Evolutionary conservation across 176 grass and related monocot genomes (phyloP), one percentile per base, ranked within the genome.

Genomic region (Dactylis glomerata): DNA sequence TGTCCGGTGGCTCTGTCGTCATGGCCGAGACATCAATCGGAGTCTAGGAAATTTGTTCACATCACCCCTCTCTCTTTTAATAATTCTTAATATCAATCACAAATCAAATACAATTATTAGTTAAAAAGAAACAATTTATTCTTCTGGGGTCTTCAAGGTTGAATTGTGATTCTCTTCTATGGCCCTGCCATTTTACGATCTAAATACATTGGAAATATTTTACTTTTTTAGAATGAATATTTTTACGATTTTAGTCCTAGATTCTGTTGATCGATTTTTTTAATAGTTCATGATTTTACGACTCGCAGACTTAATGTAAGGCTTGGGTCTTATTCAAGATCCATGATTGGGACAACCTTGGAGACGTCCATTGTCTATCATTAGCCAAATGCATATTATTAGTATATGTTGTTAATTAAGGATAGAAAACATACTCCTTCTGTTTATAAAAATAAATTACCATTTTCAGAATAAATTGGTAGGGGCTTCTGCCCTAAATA

Each of bases 1-100:
- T n/a, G 17, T 12, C 22, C 5, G 8, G 19, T 3, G 1, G 4
- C 20, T 38, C 33, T 38, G 0, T 2, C 4, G 9, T 6, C 10
- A 10, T 40, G 3, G 11, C 0, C 1, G 0, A 23, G 19, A 19
- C 1, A 22, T 5, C 0, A 3, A 1, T 23, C 2, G n/a, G 11
- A 14, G 1, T 68, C 10, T 22, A 13, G 0, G 0, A 5, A 20
- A 70, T 24, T 36, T 5, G 34, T 24, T 24, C 22, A 70, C 42
- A 13, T 24, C 36, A 16, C 37, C 22, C 38, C 3, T 67, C 38
- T 68, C 0, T 68, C 17, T 72, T n/a, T 28, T 45, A 5, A 28
- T 61, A 5, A 28, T 6, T 30, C 4, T 20, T 59, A 26, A 59
- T 59, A 24, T 26, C 9, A 0, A 63, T 63, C 26, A 31, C 27